Evolutionary conservation across 73 alveolate species (phyloP).

Genomic region (Blepharisma stoltei): DNA sequence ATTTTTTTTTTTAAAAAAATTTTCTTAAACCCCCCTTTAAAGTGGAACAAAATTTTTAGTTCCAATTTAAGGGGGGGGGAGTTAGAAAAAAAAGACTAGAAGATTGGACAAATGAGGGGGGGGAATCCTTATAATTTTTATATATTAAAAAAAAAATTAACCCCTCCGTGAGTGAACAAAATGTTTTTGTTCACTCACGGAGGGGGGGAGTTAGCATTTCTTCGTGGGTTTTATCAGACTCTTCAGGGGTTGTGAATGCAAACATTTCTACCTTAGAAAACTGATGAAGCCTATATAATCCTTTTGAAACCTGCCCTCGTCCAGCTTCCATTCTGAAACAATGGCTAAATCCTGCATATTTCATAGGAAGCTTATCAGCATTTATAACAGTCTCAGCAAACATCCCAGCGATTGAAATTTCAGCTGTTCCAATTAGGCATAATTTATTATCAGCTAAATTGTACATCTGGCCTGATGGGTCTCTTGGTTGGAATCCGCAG

Average conservation of each 20-base stretch:
- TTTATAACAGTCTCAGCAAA: conserved; percentile 44
- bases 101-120: too few relatives aligned
- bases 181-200: too few relatives aligned
- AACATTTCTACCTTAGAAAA: conserved; percentile 83
- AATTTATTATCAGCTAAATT: conserved; percentile 40
- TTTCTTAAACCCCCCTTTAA: too few relatives aligned
- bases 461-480: conserved; percentile 67
- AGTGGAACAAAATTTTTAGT: too few relatives aligned
- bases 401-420: conserved; percentile 82
- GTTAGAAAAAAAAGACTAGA: too few relatives aligned
- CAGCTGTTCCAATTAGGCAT: conserved; percentile 78
- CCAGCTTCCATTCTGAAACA: conserved; percentile 87
- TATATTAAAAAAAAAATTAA: too few relatives aligned
- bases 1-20: too few relatives aligned
- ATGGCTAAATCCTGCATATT: conserved; percentile 68
- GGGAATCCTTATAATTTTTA: neutral
- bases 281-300: conserved; percentile 79
- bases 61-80: too few relatives aligned
- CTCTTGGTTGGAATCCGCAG: conserved; percentile 87
- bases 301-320: conserved; percentile 52
- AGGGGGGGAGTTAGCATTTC: too few relatives aligned
- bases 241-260: conserved; percentile 43
- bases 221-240: conserved; percentile 71
- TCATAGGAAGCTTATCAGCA: conserved; percentile 59
- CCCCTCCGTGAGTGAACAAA: too few relatives aligned